A percentile compares a stretch with the other conserved stretches of the same genome.
Evolutionary conservation across 2,329 filamentous ascomycete genomes (phyloP).

Genomic region (Colletotrichum tamarilloi): DNA sequence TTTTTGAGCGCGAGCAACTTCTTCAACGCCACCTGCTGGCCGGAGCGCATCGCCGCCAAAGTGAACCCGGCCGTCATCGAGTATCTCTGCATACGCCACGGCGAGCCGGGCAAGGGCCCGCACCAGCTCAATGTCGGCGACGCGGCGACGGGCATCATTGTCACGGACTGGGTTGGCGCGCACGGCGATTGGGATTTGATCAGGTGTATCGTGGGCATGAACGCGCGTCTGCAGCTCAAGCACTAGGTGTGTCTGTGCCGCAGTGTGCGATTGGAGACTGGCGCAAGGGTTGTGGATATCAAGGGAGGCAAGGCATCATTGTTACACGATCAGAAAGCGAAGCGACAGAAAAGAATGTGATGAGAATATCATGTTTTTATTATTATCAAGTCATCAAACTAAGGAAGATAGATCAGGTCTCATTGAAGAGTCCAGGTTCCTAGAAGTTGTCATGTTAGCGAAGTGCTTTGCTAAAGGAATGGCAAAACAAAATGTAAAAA

Average conservation of each 20-base stretch:
- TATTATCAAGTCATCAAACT: background rate
- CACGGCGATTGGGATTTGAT: slow-evolving; percentile 92
- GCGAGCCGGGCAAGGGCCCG: slow-evolving; percentile 61
- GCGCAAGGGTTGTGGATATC: background rate
- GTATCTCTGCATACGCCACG: slow-evolving; percentile 70
- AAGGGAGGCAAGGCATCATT: background rate
- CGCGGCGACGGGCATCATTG: slow-evolving; percentile 85
- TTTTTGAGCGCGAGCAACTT: slow-evolving; percentile 94
- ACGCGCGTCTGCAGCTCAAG: slow-evolving; percentile 71
- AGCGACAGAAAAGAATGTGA: background rate
- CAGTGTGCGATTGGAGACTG: background rate
- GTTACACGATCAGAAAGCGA: background rate
- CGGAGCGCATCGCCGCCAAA: slow-evolving; percentile 87
- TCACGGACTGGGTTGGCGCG: slow-evolving; percentile 93
- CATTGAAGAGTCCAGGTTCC: background rate
- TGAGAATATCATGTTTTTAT: background rate
- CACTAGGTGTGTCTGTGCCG: slow-evolving; percentile 41
- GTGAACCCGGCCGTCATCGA: slow-evolving; percentile 82
- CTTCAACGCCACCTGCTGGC: slow-evolving; percentile 93
- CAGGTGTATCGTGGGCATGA: slow-evolving; percentile 90
- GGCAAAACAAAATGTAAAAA: background rate
- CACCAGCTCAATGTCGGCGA: slow-evolving; percentile 68
- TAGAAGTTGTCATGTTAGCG: slow-evolving; percentile 22
- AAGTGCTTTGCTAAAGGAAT: background rate
- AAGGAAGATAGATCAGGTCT: background rate